These are phyloP conservation scores for Tarenaya hassleriana DNA, from an alignment of 345 rosid species.

Conservation along the genomic window DNA sequence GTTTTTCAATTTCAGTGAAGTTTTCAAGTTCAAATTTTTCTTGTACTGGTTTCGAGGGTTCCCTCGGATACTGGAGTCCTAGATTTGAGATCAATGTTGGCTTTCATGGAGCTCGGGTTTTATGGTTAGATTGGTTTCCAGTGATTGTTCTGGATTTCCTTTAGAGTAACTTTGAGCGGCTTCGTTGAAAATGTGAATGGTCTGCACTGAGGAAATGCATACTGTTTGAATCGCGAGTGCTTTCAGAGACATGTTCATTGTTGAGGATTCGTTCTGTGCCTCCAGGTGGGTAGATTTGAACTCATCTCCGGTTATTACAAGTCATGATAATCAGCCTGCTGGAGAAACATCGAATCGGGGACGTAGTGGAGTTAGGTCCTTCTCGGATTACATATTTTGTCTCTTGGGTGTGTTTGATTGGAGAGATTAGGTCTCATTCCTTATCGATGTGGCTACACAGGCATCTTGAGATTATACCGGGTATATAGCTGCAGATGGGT, in stretches of 20 bases:
- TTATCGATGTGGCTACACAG: not conserved
- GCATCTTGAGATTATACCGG: not conserved
- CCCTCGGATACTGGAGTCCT: slow-evolving; percentile 22
- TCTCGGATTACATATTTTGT: not conserved
- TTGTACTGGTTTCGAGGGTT: slow-evolving; percentile 15
- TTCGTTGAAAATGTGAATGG: slow-evolving; percentile 21
- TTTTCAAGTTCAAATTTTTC: slow-evolving; percentile 16
- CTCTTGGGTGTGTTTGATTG: slow-evolving; percentile 18
- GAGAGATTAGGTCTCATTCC: slow-evolving; percentile 2
- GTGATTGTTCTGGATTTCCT: too few species aligned
- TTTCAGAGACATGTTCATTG: not conserved
- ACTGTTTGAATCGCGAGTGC: slow-evolving; percentile 22
- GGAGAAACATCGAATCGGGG: slow-evolving; percentile 17
- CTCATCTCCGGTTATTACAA: slow-evolving; percentile 3
- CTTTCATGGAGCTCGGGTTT: slow-evolving; percentile 16
- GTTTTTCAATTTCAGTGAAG: slow-evolving; percentile 11
- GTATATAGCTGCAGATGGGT: not conserved
- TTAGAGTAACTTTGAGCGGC: slow-evolving; percentile 6
- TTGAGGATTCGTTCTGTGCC: slow-evolving; percentile 5
- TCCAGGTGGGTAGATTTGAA: slow-evolving; percentile 20
- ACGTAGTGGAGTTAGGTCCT: slow-evolving; percentile 7
- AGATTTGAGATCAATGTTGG: slow-evolving; percentile 21
- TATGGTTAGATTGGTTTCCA: slow-evolving; percentile 8
- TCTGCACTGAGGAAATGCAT: slow-evolving; percentile 21
- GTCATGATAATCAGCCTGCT: too few species aligned